These are phyloP conservation scores for Pseudisothecium myosuroides DNA, from an alignment of 225 moss, liverwort and hornwort genomes.

Conservation along the genomic window DNA sequence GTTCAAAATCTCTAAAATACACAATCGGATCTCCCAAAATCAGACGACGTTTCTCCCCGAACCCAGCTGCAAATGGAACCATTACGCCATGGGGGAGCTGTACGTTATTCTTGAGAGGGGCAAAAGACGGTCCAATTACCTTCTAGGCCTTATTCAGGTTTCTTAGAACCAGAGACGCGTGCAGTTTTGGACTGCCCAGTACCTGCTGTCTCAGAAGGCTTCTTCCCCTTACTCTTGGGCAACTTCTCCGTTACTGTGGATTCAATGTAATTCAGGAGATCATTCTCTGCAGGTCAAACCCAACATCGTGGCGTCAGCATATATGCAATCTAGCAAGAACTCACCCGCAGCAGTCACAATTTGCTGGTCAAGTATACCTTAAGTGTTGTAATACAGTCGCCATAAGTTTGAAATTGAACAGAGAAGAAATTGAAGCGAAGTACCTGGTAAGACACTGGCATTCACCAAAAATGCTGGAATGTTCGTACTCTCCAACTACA, in stretches of 20 bases:
- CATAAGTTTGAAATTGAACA: not conserved
- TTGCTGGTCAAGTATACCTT: not conserved
- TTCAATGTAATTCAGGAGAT: constrained; percentile 38
- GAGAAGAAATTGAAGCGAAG: not conserved
- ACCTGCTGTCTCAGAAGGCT: constrained; percentile 54
- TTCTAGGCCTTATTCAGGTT: constrained; percentile 32
- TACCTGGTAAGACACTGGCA: constrained; percentile 38
- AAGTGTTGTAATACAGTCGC: not conserved
- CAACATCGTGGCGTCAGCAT: not conserved
- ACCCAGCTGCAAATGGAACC: not conserved
- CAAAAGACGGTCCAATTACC: constrained; percentile 13
- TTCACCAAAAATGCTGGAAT: constrained; percentile 49
- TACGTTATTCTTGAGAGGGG: not conserved
- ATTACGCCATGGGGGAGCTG: not conserved
- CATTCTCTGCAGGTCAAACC: constrained; percentile 33
- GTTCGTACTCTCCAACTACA: constrained; percentile 41
- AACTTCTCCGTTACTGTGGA: constrained; percentile 39
- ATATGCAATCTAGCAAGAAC: not conserved
- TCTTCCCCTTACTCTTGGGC: constrained; percentile 61
- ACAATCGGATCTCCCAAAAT: not conserved
- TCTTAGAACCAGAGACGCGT: constrained; percentile 24
- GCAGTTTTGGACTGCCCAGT: constrained; percentile 31
- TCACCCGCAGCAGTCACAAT: not conserved
- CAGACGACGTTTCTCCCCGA: not conserved
- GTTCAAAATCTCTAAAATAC: not conserved